Evolutionary conservation across 805 yeast genomes (phyloP).

Genomic region (Ogataea populi-albae): DNA sequence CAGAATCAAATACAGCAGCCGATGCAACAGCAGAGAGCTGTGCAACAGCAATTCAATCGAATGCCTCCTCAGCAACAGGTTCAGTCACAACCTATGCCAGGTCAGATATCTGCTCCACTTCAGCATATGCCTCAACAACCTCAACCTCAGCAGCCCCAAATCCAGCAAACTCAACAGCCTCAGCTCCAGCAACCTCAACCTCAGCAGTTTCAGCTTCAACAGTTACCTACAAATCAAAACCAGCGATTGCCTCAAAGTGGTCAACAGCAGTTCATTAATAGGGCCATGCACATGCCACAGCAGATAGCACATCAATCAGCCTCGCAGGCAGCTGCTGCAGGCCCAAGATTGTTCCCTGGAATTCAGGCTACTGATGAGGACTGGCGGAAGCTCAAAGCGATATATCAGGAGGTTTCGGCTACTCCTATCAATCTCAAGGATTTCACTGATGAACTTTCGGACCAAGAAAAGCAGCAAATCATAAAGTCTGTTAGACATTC

Average conservation of each 20-base stretch:
- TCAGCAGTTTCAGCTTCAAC: slow-evolving; percentile 18
- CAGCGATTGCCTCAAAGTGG: slow-evolving; percentile 22
- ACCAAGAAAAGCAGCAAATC: slow-evolving; percentile 62
- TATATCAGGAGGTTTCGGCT: slow-evolving; percentile 66
- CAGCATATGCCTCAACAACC: slow-evolving; percentile 17
- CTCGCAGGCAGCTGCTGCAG: slow-evolving; percentile 11
- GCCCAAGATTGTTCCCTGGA: slow-evolving; percentile 32
- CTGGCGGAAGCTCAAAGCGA: slow-evolving; percentile 55
- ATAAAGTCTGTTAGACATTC: slow-evolving; percentile 51
- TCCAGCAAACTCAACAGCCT: slow-evolving; percentile 6
- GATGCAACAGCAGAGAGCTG: slow-evolving; percentile 18
- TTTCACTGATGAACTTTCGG: slow-evolving; percentile 57
- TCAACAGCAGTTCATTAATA: slow-evolving; percentile 7
- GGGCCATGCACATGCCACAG: background rate
- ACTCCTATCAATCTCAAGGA: slow-evolving; percentile 67
- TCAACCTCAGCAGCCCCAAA: slow-evolving; percentile 9
- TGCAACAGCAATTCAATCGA: slow-evolving; percentile 10
- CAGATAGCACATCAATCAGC: slow-evolving; percentile 15
- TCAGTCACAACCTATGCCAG: slow-evolving; percentile 2
- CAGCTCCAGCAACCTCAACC: slow-evolving; percentile 14
- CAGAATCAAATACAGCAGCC: slow-evolving; percentile 23
- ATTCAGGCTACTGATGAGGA: slow-evolving; percentile 54
- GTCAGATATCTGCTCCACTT: slow-evolving; percentile 4
- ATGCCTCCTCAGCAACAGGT: slow-evolving; percentile 3
- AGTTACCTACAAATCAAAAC: slow-evolving; percentile 34